A percentile compares a stretch with the other conserved stretches of the same genome.
Conservation (phyloP, 257 asterid genomes). For the Solanum raphanifolium region DNA sequence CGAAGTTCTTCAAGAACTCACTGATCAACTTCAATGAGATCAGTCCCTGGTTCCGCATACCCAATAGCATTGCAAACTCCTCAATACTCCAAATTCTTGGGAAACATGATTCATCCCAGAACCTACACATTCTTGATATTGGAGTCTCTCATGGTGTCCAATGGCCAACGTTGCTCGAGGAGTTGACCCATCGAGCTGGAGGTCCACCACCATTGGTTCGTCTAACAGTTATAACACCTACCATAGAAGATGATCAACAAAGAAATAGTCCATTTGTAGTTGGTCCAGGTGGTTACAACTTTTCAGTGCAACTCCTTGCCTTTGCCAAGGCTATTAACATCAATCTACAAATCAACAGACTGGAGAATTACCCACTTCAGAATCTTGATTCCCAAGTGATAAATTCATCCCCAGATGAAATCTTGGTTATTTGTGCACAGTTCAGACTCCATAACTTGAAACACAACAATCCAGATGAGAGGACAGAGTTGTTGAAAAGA, state of each 20-base stretch:
- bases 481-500: conserved; percentile 39
- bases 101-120: conserved; percentile 24
- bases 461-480: conserved; percentile 50
- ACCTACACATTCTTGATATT: conserved; percentile 72
- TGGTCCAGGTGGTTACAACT: conserved; percentile 45
- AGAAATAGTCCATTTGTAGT: conserved; percentile 34
- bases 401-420: conserved; percentile 45
- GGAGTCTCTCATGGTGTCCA: conserved; percentile 89
- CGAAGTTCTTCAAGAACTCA: conserved; percentile 46
- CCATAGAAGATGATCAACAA: conserved; percentile 20
- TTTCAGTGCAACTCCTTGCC: conserved; percentile 46
- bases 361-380: conserved; percentile 42
- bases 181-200: conserved; percentile 51
- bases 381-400: conserved; percentile 44
- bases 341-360: conserved; percentile 61
- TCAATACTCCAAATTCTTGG: conserved; percentile 63
- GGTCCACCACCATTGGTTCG: conserved; percentile 79
- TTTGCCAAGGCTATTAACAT: conserved; percentile 60
- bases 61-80: conserved; percentile 67
- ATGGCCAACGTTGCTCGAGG: conserved; percentile 82
- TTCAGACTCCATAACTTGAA: conserved; percentile 57
- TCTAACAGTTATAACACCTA: conserved; percentile 47
- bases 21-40: conserved; percentile 72
- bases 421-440: conserved; percentile 53
- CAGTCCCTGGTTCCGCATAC: conserved; percentile 80